Base-by-base conservation (phyloP, 768 basidiomycete species). In the Panus rudis region DNA sequence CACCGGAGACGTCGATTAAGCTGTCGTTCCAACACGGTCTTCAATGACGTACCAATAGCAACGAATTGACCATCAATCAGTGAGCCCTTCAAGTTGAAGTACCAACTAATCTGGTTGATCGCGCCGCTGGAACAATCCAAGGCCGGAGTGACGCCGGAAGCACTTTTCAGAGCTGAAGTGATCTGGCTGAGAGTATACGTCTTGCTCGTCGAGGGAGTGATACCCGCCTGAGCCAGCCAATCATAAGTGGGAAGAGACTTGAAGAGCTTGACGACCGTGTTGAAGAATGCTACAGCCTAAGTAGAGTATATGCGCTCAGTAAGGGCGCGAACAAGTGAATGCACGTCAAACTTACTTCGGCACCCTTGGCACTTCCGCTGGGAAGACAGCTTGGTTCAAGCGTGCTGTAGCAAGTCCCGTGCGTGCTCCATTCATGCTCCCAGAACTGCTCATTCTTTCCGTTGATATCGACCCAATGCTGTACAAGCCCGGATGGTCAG, bases 381-480 rank as follows among this genome's bases (percentile, higher is more conserved):
- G 81, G 79, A 37, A 85, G 66, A 57, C 84, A 87, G 22, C 62
- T 63, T 7, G 73, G 58, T 42, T 70, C 48, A 16, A 86, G 69
- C 4, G 82, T 85, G 56, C 81, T 63, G 37, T 56, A 66, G 52
- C 69, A 72, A 8, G 73, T 86, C 24, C 84, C 84, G 52, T 86
- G 84, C 11, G 68, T 75, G 8, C 62, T 47, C 84, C 84, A 86
- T 58, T 86, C 84, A 45, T 87, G 81, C 76, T 79, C 73, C 84
- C 84, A 87, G 56, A 86, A 79, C 24, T 71, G 54, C 52, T 86
- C 75, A 50, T 75, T 77, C 13, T 68, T 50, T 6, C 79, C 82
- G 48, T 72, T 65, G 33, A 68, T 70, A 51, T 83, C 74, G 22
- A 82, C 66, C 82, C 83, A 85, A 55, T 65, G 75, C 74, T 75